A percentile compares a stretch with the other conserved stretches of the same genome.
These are phyloP conservation scores for Leptoxyphium fumago DNA, from an alignment of 2,329 filamentous ascomycete genomes.

Conservation along the genomic window DNA sequence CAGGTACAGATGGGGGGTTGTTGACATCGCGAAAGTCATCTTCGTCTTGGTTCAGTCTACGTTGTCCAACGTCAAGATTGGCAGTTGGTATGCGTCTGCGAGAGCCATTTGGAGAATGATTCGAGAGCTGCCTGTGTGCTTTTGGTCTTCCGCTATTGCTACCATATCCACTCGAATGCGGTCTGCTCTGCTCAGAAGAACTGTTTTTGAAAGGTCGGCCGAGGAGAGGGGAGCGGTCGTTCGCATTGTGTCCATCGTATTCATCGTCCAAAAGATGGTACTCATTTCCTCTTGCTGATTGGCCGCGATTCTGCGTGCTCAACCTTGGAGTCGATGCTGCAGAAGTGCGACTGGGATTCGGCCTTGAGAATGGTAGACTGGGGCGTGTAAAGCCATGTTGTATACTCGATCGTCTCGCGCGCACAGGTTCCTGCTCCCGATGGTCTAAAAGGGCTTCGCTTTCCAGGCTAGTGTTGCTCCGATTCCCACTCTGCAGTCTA, in stretches of 20 bases:
- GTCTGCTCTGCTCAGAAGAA: conserved; percentile 15
- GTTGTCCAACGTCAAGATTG: conserved; percentile 1
- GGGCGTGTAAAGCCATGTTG: conserved; percentile 19
- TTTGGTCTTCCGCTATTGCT: not conserved
- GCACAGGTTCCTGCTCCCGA: conserved; percentile 34
- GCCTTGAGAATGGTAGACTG: conserved; percentile 12
- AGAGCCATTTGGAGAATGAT: conserved; percentile 13
- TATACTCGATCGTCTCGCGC: conserved; percentile 29
- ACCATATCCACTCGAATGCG: conserved; percentile 4
- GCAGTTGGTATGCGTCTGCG: conserved; percentile 1
- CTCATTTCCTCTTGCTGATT: conserved; percentile 5
- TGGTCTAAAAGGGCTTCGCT: conserved; percentile 82
- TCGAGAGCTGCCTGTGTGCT: conserved; percentile 13
- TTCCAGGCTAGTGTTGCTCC: conserved; percentile 76
- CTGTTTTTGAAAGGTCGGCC: conserved; percentile 19
- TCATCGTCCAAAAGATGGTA: conserved; percentile 35
- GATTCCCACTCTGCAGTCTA: conserved; percentile 36
- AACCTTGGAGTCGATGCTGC: conserved; percentile 5
- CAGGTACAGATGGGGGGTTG: conserved; percentile 48
- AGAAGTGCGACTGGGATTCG: conserved; percentile 3
- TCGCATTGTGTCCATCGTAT: conserved; percentile 27
- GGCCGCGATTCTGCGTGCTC: conserved; percentile 1
- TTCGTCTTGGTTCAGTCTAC: conserved; percentile 9
- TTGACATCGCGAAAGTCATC: conserved; percentile 43
- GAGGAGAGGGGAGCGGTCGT: conserved; percentile 43